Base-by-base conservation (phyloP, 2,329 filamentous ascomycete species). In the Fusarium solani-melongenae region DNA sequence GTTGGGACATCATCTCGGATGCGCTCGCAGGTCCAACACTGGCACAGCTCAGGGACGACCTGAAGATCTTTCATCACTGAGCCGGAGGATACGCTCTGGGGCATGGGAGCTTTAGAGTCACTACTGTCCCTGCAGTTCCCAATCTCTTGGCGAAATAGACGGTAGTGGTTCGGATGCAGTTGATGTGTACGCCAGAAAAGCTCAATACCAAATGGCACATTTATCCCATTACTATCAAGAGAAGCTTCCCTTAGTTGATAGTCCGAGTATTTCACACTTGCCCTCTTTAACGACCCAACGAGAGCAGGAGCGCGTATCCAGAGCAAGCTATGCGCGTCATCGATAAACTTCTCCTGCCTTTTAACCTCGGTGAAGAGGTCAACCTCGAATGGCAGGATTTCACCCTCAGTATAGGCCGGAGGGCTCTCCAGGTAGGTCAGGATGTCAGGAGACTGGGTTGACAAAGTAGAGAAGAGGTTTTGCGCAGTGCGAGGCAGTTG, bases 301-400 rank as follows among this genome's bases (percentile, higher is more conserved):
- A 72, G 51, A 15, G 70, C 51, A 1, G 70, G 70, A 1, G 70
- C 57, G 1, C 70, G 66, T 60, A 72, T 70, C 70, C 70, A 73
- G 3, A 72, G 24, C 1, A 72, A 36, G 4, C 39, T 17, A 17
- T 70, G 36, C 2, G 70, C 69, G 6, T 73, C 62, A 1, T 70
- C 36, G 1, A 72, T 70, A 2, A 72, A 53, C 0, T 5, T 9
- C 5, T 70, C 53, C 0, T 72, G 53, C 6, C 66, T 67, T 8
- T 70, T 72, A 1, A 72, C 57, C 27, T 72, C 66, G 5, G 14
- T 10, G 6, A 73, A 73, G 12, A 72, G 17, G 20, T 67, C 57
- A 5, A 24, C 41, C 8, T 73, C 33, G 3, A 73, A 63, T 3
- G 27, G 49, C 27, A 31, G 2, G 5, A 22, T 9, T 34, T 1